Base-by-base conservation (phyloP, 495 filamentous ascomycete species). In the Talaromyces nanjingensis region DNA sequence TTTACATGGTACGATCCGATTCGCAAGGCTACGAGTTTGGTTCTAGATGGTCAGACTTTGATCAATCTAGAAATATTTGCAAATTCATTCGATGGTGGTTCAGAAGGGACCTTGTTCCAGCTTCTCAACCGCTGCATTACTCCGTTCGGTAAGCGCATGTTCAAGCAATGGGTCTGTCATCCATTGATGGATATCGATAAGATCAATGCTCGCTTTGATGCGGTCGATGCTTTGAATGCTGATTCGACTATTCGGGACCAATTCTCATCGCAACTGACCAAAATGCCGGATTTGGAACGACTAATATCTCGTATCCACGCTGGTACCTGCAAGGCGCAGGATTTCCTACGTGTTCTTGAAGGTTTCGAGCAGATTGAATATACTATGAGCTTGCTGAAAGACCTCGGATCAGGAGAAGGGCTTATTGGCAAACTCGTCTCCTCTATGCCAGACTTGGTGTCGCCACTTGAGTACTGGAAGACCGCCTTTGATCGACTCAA, bases 301-400 rank as follows among this genome's bases (percentile, higher is more conserved):
- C 79, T 98, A 49, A 96, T 98, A 63, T 98, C 96, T 34, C 88
- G 96, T 6, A 89, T 99, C 22, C 96, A 99, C 70, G 96, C 96
- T 6, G 90, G 90, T 3, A 84, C 85, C 31, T 96, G 92, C 77
- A 92, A 86, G 69, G 84, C 92, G 0, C 87, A 91, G 47, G 94
- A 98, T 72, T 99, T 99, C 70, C 85, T 96, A 24, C 86, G 84
- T n/a, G 93, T 98, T 4, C 79, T 99, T 0, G 93, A 99, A 70
- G 96, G 96, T 0, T 99, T 98, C 69, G 96, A 98, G 74, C 93
- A 96, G 73, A 97, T 98, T 18, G 91, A 96, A 52, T 91, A 93
- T 70, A 94, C 90, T 0, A 91, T 96, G 82, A 83, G 85, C 64
- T 81, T 96, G 12, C 83, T 97, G 1, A 80, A 82, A 31, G 80